Base-by-base conservation (phyloP, 2,329 filamentous ascomycete genomes). In the Hymenoscyphus albidus region DNA sequence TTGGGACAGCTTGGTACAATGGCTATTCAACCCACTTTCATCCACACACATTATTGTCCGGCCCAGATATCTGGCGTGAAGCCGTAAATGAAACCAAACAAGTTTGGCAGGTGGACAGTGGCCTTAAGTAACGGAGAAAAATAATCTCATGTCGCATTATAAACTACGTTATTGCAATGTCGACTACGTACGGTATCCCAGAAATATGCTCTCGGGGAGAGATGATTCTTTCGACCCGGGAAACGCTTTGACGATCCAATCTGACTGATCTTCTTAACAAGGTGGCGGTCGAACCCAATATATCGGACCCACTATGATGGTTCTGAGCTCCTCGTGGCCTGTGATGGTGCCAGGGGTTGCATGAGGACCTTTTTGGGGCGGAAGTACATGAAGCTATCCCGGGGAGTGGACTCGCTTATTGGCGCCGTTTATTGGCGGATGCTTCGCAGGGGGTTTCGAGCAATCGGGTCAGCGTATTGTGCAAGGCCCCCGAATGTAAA, bases 191-290 rank as follows among this genome's bases (percentile, higher is more conserved):
- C 16, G 2, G n/a, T 18, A 48, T 48, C 44, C 18, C 27, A 51
- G 44, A n/a, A 35, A 51, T 7, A 18, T 22, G 7, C 44, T 51
- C 9, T 51, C 44, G n/a, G 44, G 44, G 44, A 22, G 22, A 22
- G 44, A 12, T 12, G n/a, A 22, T 27, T 51, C 6, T 51, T 51
- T 27, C 7, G n/a, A 51, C 18, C 44, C 44, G 44, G 44, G 44
- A 51, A 51, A 51, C 44, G 44, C 44, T 51, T 51, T 51, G 44
- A 51, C 44, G 44, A 51, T 51, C 44, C 18, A 51, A 51, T 51
- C 9, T 51, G 18, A 51, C 44, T 51, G 7, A 22, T 54, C 48
- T 54, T 54, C 13, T 54, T 31, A 10, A 54, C 18, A 54, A 54
- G 18, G 22, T 54, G 18, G 48, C 48, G 48, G 12, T 54, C 22